These are phyloP conservation scores for Kwoniella newhampshirensis DNA, from an alignment of 768 basidiomycete species.

Conservation along the genomic window DNA sequence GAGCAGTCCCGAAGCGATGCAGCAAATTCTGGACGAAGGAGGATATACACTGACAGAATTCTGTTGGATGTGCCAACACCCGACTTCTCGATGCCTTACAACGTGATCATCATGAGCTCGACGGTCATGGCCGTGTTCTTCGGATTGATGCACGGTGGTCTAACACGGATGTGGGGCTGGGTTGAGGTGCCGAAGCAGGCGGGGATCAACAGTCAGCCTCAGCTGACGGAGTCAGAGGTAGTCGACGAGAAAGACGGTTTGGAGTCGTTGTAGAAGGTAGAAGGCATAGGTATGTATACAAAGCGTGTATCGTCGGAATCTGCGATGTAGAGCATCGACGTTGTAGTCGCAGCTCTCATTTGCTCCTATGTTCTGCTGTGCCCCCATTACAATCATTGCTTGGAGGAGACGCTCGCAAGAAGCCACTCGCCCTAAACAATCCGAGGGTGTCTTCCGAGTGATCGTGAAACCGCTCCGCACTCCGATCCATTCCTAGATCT, in stretches of 20 bases:
- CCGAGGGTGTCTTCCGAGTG: too few species aligned
- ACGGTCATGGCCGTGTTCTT: slow-evolving; percentile 89
- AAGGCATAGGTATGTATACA: slow-evolving; percentile 1
- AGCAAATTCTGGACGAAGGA: slow-evolving; percentile 13
- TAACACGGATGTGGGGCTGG: slow-evolving; percentile 73
- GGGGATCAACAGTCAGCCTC: slow-evolving; percentile 1
- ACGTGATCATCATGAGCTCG: slow-evolving; percentile 91
- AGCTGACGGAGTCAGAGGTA: background rate
- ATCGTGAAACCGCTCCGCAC: too few species aligned
- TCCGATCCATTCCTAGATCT: too few species aligned
- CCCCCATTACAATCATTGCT: too few species aligned
- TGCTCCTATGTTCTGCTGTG: too few species aligned
- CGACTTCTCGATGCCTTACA: slow-evolving; percentile 99
- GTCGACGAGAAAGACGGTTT: background rate
- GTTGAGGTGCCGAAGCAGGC: slow-evolving; percentile 37
- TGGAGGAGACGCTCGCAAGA: too few species aligned
- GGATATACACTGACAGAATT: slow-evolving; percentile 76
- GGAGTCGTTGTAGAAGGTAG: background rate
- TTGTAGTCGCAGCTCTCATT: too few species aligned
- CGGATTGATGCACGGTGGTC: slow-evolving; percentile 82
- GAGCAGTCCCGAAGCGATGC: background rate
- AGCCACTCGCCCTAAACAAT: too few species aligned
- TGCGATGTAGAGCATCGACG: too few species aligned
- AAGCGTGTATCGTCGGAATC: too few species aligned
- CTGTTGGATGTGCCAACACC: slow-evolving; percentile 95